Percentiles rank a stretch among this genome's conserved stretches.
phyloP scores from a whole-genome alignment of 768 basidiomycete genomes.

The Lactarius indigo region DNA sequence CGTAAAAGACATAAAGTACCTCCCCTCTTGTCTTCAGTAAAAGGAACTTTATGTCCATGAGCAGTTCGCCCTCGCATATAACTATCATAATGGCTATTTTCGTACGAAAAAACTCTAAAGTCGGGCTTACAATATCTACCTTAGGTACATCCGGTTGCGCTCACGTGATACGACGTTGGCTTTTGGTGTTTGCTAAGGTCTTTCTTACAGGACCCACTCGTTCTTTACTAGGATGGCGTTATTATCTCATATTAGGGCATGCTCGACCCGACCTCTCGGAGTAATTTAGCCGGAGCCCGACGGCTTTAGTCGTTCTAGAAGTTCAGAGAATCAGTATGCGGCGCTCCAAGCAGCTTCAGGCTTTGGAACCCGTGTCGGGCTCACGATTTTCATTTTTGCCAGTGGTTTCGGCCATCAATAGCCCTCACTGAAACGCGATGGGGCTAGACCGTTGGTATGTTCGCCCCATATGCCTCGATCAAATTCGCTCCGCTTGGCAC shows the following conservation, averaged over 20 bases:
- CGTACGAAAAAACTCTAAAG: not conserved
- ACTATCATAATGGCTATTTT: not conserved
- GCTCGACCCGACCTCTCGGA: not conserved
- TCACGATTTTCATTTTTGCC: not conserved
- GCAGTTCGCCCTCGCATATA: not conserved
- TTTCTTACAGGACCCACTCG: not conserved
- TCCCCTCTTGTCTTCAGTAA: not conserved
- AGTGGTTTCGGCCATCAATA: not conserved
- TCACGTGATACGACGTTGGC: not conserved
- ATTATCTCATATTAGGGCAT: not conserved
- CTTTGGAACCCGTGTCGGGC: not conserved
- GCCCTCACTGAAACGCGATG: not conserved
- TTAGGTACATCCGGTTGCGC: not conserved
- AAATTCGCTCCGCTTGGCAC: not conserved
- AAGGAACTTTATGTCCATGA: not conserved
- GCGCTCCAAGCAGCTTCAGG: not conserved
- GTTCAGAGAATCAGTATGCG: not conserved
- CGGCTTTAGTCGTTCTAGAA: not conserved
- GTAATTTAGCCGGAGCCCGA: not conserved
- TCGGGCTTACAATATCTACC: not conserved
- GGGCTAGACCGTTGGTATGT: not conserved
- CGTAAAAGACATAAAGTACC: not conserved
- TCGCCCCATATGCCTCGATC: not conserved
- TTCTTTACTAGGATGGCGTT: not conserved
- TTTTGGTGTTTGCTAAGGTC: not conserved